These are phyloP conservation scores for Poterioochromonas sp. DNA, from an alignment of 352 stramenopile genomes.

Conservation along the genomic window DNA sequence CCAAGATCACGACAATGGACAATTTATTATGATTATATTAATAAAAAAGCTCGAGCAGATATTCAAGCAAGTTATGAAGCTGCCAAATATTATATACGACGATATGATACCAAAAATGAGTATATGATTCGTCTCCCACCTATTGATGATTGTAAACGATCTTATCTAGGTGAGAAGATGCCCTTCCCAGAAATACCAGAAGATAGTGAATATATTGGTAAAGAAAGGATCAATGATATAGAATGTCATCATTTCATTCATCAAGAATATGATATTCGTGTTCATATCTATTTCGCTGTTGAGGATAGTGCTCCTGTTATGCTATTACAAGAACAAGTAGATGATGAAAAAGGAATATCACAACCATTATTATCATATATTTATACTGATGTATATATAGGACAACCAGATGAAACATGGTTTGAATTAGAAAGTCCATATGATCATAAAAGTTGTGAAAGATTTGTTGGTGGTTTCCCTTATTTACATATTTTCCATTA, in stretches of 20 bases:
- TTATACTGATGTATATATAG: slow-evolving; percentile 30
- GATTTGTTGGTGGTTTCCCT: slow-evolving; percentile 33
- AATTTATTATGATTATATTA: slow-evolving; percentile 36
- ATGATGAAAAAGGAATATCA: slow-evolving; percentile 16
- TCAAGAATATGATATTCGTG: slow-evolving; percentile 26
- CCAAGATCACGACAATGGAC: slow-evolving; percentile 7
- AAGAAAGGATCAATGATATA: neutral
- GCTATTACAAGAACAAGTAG: slow-evolving; percentile 18
- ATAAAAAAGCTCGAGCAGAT: slow-evolving; percentile 27
- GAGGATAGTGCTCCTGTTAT: neutral
- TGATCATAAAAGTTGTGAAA: slow-evolving; percentile 3
- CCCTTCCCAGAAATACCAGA: slow-evolving; percentile 29
- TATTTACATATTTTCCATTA: slow-evolving; percentile 38
- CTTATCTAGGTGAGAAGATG: slow-evolving; percentile 36
- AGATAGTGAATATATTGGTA: slow-evolving; percentile 1
- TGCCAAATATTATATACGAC: slow-evolving; percentile 35
- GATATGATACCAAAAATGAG: slow-evolving; percentile 34
- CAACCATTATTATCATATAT: slow-evolving; percentile 27
- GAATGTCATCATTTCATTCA: slow-evolving; percentile 34
- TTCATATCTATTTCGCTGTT: slow-evolving; percentile 17
- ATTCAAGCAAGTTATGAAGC: slow-evolving; percentile 36
- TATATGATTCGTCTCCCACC: slow-evolving; percentile 33
- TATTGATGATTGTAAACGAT: slow-evolving; percentile 32
- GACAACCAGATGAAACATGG: neutral
- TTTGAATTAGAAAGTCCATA: slow-evolving; percentile 29